Base-by-base conservation (phyloP, 768 basidiomycete species). In the Scleroderma citrinum region DNA sequence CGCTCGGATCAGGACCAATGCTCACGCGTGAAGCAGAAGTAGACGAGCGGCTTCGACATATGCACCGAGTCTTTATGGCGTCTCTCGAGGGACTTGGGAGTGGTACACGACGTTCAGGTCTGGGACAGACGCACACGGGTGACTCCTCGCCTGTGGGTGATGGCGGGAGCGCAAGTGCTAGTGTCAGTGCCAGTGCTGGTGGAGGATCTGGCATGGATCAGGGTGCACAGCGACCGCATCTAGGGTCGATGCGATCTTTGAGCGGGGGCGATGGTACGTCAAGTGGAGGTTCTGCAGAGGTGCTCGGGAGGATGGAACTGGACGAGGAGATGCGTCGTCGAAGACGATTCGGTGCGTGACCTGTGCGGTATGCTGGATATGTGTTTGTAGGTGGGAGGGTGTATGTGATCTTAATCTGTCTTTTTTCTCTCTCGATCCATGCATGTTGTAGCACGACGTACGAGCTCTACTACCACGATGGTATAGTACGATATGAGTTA, bases 11-110 rank as follows among this genome's bases (percentile, higher is more conserved):
- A 4, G 40, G 40, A 1, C 74, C 80, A 16, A 76, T 86, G 75
- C 67, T 85, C 29, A 83, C 83, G n/a, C 80, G 72, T 26, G 80
- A 76, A 54, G 71, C 74, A 4, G 86, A 82, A 48, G 79, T 89
- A 3, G 83, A 85, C 46, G 81, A 80, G 62, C 69, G 76, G 52
- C 60, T 89, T 46, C 69, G 67, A 41, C 71, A 72, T 65, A 84
- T 88, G 86, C 79, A 85, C 49, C 82, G 82, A 55, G 69, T 72
- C 36, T 89, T 89, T 62, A 53, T 80, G 57, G 76, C 74, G 48
- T 84, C 81, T 42, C 65, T 89, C 29, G 78, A 81, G 49, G 82
- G 81, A 16, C 67, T 87, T 2, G 76, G 75, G 3, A 66, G 68
- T 1, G 66, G 70, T 8, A 56, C 64, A 17, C 52, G 61, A 17